A percentile compares a stretch with the other conserved stretches of the same genome.
Evolutionary conservation across 768 basidiomycete genomes (phyloP).

Genomic region (Calocybe indica): DNA sequence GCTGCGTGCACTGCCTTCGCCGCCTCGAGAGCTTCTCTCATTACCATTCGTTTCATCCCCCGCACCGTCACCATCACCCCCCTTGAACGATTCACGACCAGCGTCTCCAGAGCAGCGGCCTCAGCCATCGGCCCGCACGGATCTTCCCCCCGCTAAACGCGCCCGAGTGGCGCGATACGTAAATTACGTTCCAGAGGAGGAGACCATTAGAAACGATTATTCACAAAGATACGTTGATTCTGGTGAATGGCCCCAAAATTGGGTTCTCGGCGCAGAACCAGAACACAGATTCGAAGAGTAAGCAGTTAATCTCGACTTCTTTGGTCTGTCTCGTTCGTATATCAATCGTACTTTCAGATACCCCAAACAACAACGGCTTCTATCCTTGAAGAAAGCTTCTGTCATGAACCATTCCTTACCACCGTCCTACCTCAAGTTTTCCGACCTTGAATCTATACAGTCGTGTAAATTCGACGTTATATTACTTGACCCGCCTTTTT

Average conservation of each 20-base stretch:
- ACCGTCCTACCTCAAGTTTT: constrained; percentile 65
- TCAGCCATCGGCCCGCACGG: constrained; percentile 29
- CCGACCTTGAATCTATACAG: constrained; percentile 48
- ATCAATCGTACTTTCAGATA: constrained; percentile 49
- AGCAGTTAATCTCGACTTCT: constrained; percentile 22
- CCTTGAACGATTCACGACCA: constrained; percentile 38
- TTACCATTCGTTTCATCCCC: constrained; percentile 57
- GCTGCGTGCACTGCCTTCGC: constrained; percentile 48
- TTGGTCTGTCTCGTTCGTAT: neutral
- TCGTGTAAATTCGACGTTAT: constrained; percentile 85
- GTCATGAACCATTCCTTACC: constrained; percentile 66
- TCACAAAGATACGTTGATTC: constrained; percentile 85
- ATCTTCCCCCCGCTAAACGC: constrained; percentile 62
- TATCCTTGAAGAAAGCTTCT: constrained; percentile 76
- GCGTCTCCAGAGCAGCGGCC: constrained; percentile 34
- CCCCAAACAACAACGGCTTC: constrained; percentile 85
- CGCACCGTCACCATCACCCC: constrained; percentile 47
- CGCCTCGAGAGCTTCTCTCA: constrained; percentile 47
- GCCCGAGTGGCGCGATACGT: constrained; percentile 63
- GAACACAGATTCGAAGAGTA: constrained; percentile 93
- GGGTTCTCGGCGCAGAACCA: constrained; percentile 85
- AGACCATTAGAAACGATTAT: constrained; percentile 95
- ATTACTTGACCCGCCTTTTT: constrained; percentile 86
- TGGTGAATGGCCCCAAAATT: constrained; percentile 92
- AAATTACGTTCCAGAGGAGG: constrained; percentile 90